These are phyloP conservation scores for Metarhizium guizhouense DNA, from an alignment of 2,329 filamentous ascomycete genomes.

Conservation along the genomic window DNA sequence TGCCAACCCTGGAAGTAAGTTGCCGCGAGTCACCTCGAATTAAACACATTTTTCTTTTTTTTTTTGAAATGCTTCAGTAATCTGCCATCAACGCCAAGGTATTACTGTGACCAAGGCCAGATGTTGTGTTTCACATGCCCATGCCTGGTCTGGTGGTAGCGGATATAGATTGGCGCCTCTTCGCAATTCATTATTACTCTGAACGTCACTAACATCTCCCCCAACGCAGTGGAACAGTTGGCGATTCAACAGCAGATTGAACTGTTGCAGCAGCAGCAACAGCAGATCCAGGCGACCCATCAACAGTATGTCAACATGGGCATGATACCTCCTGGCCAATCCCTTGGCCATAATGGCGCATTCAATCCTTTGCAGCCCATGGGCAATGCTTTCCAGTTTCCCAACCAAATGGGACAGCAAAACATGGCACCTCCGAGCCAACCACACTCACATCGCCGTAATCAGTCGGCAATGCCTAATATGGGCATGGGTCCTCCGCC, in stretches of 20 bases:
- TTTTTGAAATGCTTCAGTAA: background rate
- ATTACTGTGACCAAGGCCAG: background rate
- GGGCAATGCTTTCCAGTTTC: conserved; percentile 83
- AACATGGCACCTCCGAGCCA: conserved; percentile 72
- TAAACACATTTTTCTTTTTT: background rate
- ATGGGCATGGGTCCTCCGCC: conserved; percentile 84
- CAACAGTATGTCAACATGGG: conserved; percentile 98
- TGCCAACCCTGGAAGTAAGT: conserved; percentile 55
- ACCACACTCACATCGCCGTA: conserved; percentile 83
- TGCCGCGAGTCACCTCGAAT: conserved; percentile 6
- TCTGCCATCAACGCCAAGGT: background rate
- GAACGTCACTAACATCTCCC: conserved; percentile 5
- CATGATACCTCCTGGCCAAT: conserved; percentile 79
- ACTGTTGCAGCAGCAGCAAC: conserved; percentile 92
- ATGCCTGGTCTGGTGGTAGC: background rate
- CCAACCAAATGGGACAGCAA: conserved; percentile 65
- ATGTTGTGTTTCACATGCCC: background rate
- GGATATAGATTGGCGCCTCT: background rate
- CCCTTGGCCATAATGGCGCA: conserved; percentile 56
- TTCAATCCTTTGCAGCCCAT: conserved; percentile 78
- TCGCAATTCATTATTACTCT: background rate
- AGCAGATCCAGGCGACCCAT: conserved; percentile 92
- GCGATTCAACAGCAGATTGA: conserved; percentile 98
- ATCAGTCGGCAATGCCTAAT: conserved; percentile 91
- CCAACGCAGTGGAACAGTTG: conserved; percentile 77